Conservation (phyloP, 2,329 filamentous ascomycete species). For the Exserohilum turcica region DNA sequence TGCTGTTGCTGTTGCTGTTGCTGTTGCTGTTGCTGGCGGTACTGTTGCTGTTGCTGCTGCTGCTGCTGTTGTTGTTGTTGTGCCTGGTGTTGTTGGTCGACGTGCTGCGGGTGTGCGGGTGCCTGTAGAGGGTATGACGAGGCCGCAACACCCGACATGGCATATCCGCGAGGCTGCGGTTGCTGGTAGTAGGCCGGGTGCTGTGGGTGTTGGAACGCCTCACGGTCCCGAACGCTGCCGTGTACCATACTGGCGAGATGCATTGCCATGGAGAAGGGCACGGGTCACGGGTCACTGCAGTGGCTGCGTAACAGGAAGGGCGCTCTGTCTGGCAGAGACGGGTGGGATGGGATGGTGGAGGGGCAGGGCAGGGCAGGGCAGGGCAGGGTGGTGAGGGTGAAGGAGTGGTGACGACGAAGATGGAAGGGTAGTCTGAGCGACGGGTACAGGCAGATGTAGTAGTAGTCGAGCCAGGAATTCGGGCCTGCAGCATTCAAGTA, state of each 20-base stretch:
- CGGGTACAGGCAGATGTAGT: constrained; percentile 36
- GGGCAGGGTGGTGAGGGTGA: constrained; percentile 16
- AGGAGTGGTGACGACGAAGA: constrained; percentile 34
- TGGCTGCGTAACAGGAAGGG: constrained; percentile 37
- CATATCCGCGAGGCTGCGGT: constrained; percentile 40
- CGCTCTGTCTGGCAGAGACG: constrained; percentile 13
- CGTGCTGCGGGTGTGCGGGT: constrained; percentile 25
- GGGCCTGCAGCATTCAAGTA: constrained; percentile 49
- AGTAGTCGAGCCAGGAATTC: constrained; percentile 39
- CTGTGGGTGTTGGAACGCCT: constrained; percentile 43
- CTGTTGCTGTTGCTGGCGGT: constrained; percentile 23
- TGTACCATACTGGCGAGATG: constrained; percentile 53
- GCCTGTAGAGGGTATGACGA: constrained; percentile 20
- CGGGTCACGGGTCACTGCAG: constrained; percentile 41
- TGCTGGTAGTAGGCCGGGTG: constrained; percentile 44
- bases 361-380: constrained; percentile 11
- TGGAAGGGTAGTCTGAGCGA: constrained; percentile 24
- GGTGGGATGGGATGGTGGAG: no score
- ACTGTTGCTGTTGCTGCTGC: constrained; percentile 55
- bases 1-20: no score
- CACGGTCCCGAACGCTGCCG: constrained; percentile 49
- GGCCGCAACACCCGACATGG: constrained; percentile 26
- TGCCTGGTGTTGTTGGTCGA: constrained; percentile 46
- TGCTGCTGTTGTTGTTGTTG: no score
- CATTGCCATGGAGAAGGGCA: constrained; percentile 44